Percentiles rank a stretch among this genome's conserved stretches.
Conservation (phyloP, 2,329 filamentous ascomycete genomes). For the Thelonectria rubi region DNA sequence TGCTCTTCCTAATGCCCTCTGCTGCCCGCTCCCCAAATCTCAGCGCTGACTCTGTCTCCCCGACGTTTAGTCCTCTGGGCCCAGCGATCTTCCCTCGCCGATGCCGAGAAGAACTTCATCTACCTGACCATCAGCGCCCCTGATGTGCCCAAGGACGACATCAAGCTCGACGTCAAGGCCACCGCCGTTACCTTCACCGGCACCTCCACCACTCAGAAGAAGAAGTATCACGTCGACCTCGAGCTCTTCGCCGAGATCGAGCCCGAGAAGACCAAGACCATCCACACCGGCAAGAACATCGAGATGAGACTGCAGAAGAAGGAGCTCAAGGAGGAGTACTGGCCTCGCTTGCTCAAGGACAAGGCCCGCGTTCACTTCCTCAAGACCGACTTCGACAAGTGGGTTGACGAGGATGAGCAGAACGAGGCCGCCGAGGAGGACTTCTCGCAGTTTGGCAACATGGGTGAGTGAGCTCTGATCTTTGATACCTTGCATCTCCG, state of each 20-base stretch:
- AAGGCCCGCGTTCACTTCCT: constrained; percentile 90
- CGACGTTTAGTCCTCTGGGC: constrained; percentile 85
- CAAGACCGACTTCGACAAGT: constrained; percentile 99
- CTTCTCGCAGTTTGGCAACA: constrained; percentile 72
- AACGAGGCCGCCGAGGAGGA: constrained; percentile 88
- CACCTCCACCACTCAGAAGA: constrained; percentile 83
- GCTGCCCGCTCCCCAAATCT: constrained; percentile 3
- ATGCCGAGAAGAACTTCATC: constrained; percentile 90
- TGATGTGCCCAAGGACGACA: constrained; percentile 78
- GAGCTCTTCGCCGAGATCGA: constrained; percentile 94
- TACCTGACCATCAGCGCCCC: constrained; percentile 91
- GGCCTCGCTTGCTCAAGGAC: constrained; percentile 94
- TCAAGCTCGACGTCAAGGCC: constrained; percentile 86
- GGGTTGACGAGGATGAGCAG: constrained; percentile 99
- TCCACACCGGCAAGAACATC: constrained; percentile 88
- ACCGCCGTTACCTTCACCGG: constrained; percentile 83
- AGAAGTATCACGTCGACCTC: constrained; percentile 84
- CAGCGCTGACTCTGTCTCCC: constrained; percentile 20
- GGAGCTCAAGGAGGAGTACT: constrained; percentile 92
- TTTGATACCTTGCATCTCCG: background rate
- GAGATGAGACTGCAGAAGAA: constrained; percentile 97
- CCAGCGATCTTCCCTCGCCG: constrained; percentile 86
- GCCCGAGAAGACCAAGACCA: constrained; percentile 80
- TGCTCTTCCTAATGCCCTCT: background rate
- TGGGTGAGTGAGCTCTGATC: constrained; percentile 58